A percentile compares a stretch with the other conserved stretches of the same genome.
phyloP scores from a whole-genome alignment of 352 stramenopile species.

The Phytophthora pini region DNA sequence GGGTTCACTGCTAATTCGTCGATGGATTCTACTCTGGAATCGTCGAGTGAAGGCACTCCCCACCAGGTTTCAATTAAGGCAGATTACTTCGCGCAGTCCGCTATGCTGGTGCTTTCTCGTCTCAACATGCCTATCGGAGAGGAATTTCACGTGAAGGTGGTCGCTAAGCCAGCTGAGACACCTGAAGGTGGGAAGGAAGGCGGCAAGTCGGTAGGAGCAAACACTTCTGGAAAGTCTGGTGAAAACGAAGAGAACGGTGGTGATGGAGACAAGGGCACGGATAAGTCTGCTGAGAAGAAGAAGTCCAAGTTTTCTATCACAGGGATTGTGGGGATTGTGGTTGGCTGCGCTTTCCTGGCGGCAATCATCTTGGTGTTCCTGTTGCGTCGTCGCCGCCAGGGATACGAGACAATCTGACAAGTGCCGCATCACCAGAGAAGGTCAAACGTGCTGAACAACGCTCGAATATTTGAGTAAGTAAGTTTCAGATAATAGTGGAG shows the following conservation, averaged over 20 bases:
- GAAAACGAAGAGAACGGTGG: slow-evolving; percentile 12
- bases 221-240: slow-evolving; percentile 33
- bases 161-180: slow-evolving; percentile 25
- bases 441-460: slow-evolving; percentile 7
- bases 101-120: slow-evolving; percentile 63
- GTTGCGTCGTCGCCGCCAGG: slow-evolving; percentile 43
- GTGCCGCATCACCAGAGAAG: background rate
- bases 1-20: slow-evolving; percentile 68
- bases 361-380: slow-evolving; percentile 52
- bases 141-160: slow-evolving; percentile 54
- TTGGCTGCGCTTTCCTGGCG: slow-evolving; percentile 49
- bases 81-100: slow-evolving; percentile 73
- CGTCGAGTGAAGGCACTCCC: slow-evolving; percentile 9
- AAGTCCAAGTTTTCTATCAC: slow-evolving; percentile 43
- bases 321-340: slow-evolving; percentile 54
- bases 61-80: slow-evolving; percentile 36
- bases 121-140: slow-evolving; percentile 54
- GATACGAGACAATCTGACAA: slow-evolving; percentile 62
- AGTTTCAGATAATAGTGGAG: background rate
- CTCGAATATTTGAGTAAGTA: slow-evolving; percentile 17
- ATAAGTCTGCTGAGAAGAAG: slow-evolving; percentile 17
- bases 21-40: slow-evolving; percentile 37
- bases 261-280: slow-evolving; percentile 5
- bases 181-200: slow-evolving; percentile 27
- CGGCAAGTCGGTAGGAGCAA: slow-evolving; percentile 32